Evolutionary conservation across 2,329 filamentous ascomycete species (phyloP).

Genomic region (Neobulgaria alba): DNA sequence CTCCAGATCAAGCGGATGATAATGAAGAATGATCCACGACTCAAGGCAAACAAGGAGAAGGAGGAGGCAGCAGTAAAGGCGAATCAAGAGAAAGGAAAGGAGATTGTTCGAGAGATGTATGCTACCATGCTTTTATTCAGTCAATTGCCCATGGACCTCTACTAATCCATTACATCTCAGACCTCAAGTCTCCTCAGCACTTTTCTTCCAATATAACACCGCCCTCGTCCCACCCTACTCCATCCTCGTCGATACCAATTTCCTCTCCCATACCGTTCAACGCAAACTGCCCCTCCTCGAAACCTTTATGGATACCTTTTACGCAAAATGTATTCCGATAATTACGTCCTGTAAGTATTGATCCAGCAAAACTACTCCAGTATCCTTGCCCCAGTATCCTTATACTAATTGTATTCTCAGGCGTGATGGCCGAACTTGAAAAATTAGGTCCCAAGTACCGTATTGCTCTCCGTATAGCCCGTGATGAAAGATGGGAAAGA

Average conservation of each 20-base stretch:
- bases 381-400: too few species aligned
- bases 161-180: slow-evolving; percentile 28
- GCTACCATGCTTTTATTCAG: too few species aligned
- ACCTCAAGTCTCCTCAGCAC: slow-evolving; percentile 69
- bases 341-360: slow-evolving; percentile 71
- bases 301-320: slow-evolving; percentile 88
- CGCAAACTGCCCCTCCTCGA: slow-evolving; percentile 82
- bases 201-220: slow-evolving; percentile 86
- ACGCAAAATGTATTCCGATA: slow-evolving; percentile 82
- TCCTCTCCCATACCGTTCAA: slow-evolving; percentile 82
- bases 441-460: slow-evolving; percentile 85
- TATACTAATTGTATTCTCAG: too few species aligned
- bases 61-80: slow-evolving; percentile 52
- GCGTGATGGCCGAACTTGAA: slow-evolving; percentile 69
- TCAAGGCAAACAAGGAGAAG: slow-evolving; percentile 71
- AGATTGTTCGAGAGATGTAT: slow-evolving; percentile 66
- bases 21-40: slow-evolving; percentile 66
- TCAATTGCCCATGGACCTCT: neutral
- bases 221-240: slow-evolving; percentile 74
- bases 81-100: slow-evolving; percentile 43
- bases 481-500: slow-evolving; percentile 82
- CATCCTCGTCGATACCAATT: slow-evolving; percentile 72
- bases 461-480: slow-evolving; percentile 74
- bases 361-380: too few species aligned
- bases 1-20: slow-evolving; percentile 67